Evolutionary conservation across 805 yeast genomes (phyloP).

Genomic region (Candida fluviatilis): DNA sequence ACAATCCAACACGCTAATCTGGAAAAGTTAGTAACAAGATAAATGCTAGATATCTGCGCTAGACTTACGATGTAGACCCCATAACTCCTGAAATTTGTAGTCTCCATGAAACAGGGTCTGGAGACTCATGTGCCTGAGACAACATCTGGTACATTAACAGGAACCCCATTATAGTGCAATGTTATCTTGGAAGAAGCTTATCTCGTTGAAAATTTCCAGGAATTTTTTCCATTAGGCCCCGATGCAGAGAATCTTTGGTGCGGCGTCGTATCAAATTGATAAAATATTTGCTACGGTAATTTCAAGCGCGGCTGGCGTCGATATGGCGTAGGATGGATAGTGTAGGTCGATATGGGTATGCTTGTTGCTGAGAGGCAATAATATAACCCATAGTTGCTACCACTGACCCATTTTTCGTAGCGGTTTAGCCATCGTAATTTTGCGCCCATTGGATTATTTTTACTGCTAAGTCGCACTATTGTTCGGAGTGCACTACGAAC

Average conservation of each 20-base stretch:
- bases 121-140: neutral
- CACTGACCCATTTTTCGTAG: too few relatives aligned
- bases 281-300: too few relatives aligned
- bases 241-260: neutral
- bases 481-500: too few relatives aligned
- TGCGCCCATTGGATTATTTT: too few relatives aligned
- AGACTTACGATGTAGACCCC: constrained; percentile 59
- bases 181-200: neutral
- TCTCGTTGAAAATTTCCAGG: neutral
- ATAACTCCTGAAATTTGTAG: constrained; percentile 50
- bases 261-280: neutral
- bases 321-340: too few relatives aligned
- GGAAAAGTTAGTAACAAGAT: constrained; percentile 5
- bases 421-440: too few relatives aligned
- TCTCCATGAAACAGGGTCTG: constrained; percentile 4
- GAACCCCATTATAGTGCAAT: constrained; percentile 1
- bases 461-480: too few relatives aligned
- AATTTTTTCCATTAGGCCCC: neutral
- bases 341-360: too few relatives aligned
- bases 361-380: too few relatives aligned
- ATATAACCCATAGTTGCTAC: too few relatives aligned
- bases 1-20: constrained; percentile 79
- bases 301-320: too few relatives aligned
- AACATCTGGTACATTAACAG: constrained; percentile 1
- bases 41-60: too few relatives aligned